Percentiles rank a stretch among this genome's conserved stretches.
phyloP scores from a whole-genome alignment of 1,284 basidiomycete species.

The Paramarasmius palmivorus region DNA sequence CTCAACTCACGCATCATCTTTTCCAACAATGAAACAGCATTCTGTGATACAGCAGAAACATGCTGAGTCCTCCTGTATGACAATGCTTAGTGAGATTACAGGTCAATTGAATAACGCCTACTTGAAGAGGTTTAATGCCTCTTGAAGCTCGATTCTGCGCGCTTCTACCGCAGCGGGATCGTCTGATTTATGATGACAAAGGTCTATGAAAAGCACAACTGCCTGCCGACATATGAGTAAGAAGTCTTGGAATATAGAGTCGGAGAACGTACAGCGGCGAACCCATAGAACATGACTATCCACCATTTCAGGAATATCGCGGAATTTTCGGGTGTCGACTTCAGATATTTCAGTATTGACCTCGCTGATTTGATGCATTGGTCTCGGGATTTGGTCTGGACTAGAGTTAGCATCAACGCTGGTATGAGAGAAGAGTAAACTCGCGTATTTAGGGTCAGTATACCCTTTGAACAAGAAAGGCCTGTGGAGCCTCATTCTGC shows the following conservation, averaged over 20 bases:
- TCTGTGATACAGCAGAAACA: neutral
- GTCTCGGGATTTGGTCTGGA: conserved; percentile 21
- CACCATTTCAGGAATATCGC: conserved; percentile 25
- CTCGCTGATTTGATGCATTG: conserved; percentile 23
- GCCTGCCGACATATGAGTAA: neutral
- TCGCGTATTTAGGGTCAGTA: conserved; percentile 23
- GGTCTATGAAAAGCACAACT: neutral
- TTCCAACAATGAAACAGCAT: neutral
- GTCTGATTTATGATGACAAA: neutral
- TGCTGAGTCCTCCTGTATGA: neutral
- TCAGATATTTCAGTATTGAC: conserved; percentile 21
- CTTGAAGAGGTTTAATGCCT: neutral
- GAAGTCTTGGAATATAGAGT: neutral
- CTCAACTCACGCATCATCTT: neutral
- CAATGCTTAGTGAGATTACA: neutral
- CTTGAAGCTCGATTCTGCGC: conserved; percentile 1
- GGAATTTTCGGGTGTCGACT: conserved; percentile 20
- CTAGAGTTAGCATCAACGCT: neutral
- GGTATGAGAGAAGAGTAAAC: conserved; percentile 7
- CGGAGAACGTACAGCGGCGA: conserved; percentile 21
- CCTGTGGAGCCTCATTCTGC: conserved; percentile 23
- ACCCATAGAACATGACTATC: conserved; percentile 26
- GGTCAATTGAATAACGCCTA: neutral
- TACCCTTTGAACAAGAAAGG: conserved; percentile 25
- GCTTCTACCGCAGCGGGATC: neutral